phyloP scores from a whole-genome alignment of 176 grass and related monocot species.

The Oryza longistaminata region DNA sequence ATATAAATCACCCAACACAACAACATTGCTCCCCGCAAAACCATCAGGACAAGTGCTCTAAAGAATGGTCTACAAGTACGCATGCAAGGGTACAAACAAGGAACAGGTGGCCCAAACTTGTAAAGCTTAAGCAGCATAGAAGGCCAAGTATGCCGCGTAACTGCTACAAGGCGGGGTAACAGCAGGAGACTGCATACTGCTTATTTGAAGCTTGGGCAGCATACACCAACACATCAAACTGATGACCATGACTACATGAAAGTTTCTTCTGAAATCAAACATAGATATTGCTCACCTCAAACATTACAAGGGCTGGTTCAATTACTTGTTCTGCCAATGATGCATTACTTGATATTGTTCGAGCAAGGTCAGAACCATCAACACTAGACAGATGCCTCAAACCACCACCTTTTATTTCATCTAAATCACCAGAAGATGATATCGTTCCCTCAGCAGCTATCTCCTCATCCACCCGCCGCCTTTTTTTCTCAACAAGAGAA shows the following conservation, averaged over 20 bases:
- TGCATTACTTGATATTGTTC: conserved; percentile 70
- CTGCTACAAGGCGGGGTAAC: background rate
- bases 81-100: background rate
- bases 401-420: conserved; percentile 49
- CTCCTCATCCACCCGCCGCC: conserved; percentile 68
- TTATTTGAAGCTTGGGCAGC: background rate
- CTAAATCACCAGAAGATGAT: conserved; percentile 63
- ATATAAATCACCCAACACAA: background rate
- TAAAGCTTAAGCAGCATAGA: background rate
- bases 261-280: conserved; percentile 17
- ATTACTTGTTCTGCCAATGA: conserved; percentile 95
- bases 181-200: background rate
- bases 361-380: conserved; percentile 60
- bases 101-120: background rate
- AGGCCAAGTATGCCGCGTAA: background rate
- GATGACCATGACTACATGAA: conserved; percentile 17
- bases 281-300: conserved; percentile 71
- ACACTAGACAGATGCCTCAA: conserved; percentile 53
- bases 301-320: conserved; percentile 98
- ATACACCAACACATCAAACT: background rate
- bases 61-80: background rate
- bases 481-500: conserved; percentile 73
- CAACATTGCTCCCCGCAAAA: background rate
- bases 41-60: background rate
- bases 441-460: conserved; percentile 63